phyloP scores from a whole-genome alignment of 257 asterid genomes.

The Misopates orontium region DNA sequence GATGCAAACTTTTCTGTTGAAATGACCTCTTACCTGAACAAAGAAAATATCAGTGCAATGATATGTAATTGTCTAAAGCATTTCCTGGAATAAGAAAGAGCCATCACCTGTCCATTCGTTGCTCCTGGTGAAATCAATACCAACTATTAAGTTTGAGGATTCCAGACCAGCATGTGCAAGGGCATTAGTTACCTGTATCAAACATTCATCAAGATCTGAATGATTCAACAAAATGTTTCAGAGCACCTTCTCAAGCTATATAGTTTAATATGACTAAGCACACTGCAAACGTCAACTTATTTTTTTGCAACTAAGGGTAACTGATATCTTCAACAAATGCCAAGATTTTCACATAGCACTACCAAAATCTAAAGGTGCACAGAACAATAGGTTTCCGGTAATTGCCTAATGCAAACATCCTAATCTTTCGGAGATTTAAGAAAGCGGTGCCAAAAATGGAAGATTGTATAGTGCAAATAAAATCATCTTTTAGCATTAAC shows the following conservation, averaged over 20 bases:
- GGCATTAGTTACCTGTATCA: constrained; percentile 78
- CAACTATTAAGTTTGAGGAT: constrained; percentile 91
- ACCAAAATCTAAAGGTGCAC: no score
- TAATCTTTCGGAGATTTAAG: no score
- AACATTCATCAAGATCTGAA: constrained; percentile 12
- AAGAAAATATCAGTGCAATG: constrained; percentile 10
- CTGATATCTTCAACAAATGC: no score
- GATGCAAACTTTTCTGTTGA: constrained; percentile 82
- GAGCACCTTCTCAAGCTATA: neutral
- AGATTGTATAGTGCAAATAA: neutral
- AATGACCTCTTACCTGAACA: constrained; percentile 80
- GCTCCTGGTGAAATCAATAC: constrained; percentile 98
- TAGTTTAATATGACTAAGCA: neutral
- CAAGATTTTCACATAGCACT: no score
- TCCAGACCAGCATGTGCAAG: constrained; percentile 94
- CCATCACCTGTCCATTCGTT: constrained; percentile 92
- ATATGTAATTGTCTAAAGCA: constrained; percentile 15
- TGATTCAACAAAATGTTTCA: constrained; percentile 13
- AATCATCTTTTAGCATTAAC: no score
- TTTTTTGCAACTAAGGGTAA: neutral
- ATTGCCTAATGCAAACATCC: no score
- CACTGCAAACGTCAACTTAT: neutral
- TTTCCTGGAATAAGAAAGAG: constrained; percentile 15
- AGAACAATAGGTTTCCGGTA: no score
- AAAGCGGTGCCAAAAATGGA: neutral